Base-by-base conservation (phyloP, 352 stramenopile species). In the Peronospora destructor region DNA sequence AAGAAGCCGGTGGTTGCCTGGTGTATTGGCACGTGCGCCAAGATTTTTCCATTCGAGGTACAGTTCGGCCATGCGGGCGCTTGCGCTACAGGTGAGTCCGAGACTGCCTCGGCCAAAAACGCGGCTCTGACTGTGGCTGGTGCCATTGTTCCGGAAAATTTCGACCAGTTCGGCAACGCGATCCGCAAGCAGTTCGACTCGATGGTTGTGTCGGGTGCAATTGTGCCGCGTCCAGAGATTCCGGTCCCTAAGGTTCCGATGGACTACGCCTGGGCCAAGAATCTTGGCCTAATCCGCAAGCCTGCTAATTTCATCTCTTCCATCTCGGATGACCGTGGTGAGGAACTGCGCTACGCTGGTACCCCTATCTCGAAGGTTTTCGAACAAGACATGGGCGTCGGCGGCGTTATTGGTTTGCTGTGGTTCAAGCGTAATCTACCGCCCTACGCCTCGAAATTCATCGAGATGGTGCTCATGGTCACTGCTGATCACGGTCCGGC, bases 401-500 rank as follows among this genome's bases (percentile, higher is more conserved):
- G 94, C 26, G 94, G 93, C 33, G 94, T 98, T 12, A 73, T 98
- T 11, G 93, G 85, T 14, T 67, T 98, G 46, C 77, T 98, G 28
- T 98, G 94, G 94, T 98, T 98, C 79, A 91, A 95, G 67, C 85
- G 94, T 23, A 70, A 76, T 30, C 61, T 97, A 54, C 88, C 89
- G 16, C 34, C 77, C 29, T 96, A 96, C 72, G 88, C 87, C 13
- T 85, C 75, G 36, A 96, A 96, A 69, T 98, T 98, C 64, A 97
- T 98, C 50, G 94, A 98, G 73, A 98, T 98, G 91, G 90, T 98
- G 49, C 76, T 98, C 16, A 98, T 98, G 92, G 91, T 98, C 30
- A 98, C 91, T 14, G 94, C 94, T 28, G 94, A 98, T 71, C 94
- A 98, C 73, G 94, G 94, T 34, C 94, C 94, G 40, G 93, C 93